A percentile compares a stretch with the other conserved stretches of the same genome.
These are phyloP conservation scores for Corymbia citriodora DNA, from an alignment of 441 rosid genomes.

Conservation along the genomic window DNA sequence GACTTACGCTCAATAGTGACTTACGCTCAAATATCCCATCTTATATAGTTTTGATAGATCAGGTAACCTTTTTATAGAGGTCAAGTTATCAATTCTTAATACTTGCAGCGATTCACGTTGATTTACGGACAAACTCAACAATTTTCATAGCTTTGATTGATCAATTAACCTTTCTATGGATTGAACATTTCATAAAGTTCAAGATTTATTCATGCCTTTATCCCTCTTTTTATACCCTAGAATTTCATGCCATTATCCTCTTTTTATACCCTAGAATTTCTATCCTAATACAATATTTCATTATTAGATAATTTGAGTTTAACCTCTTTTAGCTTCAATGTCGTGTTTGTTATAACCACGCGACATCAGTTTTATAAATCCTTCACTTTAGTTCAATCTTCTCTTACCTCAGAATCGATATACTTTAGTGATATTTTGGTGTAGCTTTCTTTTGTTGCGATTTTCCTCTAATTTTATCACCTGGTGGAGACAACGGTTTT, in stretches of 20 bases:
- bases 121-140: rapidly evolving
- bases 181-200: too few relatives aligned
- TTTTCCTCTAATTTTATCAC: too few relatives aligned
- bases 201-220: too few relatives aligned
- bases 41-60: neutral
- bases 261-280: neutral
- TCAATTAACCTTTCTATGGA: too few relatives aligned
- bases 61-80: neutral
- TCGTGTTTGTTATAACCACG: too few relatives aligned
- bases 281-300: neutral
- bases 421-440: rapidly evolving
- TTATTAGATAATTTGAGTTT: neutral
- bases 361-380: too few relatives aligned
- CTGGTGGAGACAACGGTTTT: too few relatives aligned
- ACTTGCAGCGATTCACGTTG: neutral
- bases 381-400: too few relatives aligned
- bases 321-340: neutral
- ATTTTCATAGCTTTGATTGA: too few relatives aligned
- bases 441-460: too few relatives aligned
- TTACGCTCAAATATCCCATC: neutral
- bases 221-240: too few relatives aligned
- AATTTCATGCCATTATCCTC: neutral
- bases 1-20: rapidly evolving
- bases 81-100: neutral
- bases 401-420: too few relatives aligned